phyloP scores from a whole-genome alignment of 495 filamentous ascomycete genomes.

The Xanthoparmelia taractica region DNA sequence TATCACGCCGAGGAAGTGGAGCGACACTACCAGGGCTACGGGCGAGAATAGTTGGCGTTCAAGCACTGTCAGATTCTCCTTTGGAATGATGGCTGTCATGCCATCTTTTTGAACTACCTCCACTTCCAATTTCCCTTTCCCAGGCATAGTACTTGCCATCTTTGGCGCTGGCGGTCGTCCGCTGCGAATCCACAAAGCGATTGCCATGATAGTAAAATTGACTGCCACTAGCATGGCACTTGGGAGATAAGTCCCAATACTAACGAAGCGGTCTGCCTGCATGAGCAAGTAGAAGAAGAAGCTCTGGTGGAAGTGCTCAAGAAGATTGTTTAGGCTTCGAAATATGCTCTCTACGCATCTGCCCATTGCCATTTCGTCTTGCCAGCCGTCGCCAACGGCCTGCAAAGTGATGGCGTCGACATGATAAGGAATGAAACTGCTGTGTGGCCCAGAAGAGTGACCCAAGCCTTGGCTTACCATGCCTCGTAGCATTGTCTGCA shows the following conservation, averaged over 20 bases:
- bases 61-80: constrained; percentile 24
- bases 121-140: constrained; percentile 27
- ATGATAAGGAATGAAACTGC: constrained; percentile 94
- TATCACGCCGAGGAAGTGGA: constrained; percentile 71
- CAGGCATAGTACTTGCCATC: constrained; percentile 26
- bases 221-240: constrained; percentile 92
- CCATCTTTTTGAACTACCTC: constrained; percentile 29
- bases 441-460: constrained; percentile 84
- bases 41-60: constrained; percentile 78
- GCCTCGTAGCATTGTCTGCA: constrained; percentile 84
- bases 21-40: constrained; percentile 57
- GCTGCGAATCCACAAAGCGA: constrained; percentile 83
- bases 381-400: constrained; percentile 82
- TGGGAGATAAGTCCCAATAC: constrained; percentile 94
- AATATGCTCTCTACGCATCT: constrained; percentile 82
- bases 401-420: constrained; percentile 93
- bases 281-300: constrained; percentile 99
- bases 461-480: constrained; percentile 90
- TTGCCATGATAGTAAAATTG: constrained; percentile 93
- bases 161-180: constrained; percentile 41
- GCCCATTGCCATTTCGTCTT: constrained; percentile 94
- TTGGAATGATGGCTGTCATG: constrained; percentile 32
- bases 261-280: constrained; percentile 84
- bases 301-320: constrained; percentile 96
- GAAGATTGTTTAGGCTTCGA: constrained; percentile 85